Evolutionary conservation across 2,329 filamentous ascomycete species (phyloP).

Genomic region (Aulographum hederae): DNA sequence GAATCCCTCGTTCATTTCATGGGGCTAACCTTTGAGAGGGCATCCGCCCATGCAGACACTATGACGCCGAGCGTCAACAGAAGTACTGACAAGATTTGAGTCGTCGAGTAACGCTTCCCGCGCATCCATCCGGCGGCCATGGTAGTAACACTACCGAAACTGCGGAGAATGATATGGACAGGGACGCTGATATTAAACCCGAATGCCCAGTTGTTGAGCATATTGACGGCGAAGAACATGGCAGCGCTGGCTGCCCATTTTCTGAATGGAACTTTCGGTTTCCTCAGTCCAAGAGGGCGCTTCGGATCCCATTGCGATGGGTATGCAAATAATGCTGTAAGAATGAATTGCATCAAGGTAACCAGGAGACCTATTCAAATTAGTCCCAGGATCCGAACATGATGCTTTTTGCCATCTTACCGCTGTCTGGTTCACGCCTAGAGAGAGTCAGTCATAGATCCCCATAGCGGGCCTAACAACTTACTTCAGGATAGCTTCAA

Average conservation of each 20-base stretch:
- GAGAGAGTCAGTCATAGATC: conserved; percentile 7
- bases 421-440: conserved; percentile 69
- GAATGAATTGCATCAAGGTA: conserved; percentile 30
- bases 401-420: conserved; percentile 24
- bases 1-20: neutral
- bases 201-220: conserved; percentile 95
- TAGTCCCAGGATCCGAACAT: neutral
- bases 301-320: conserved; percentile 28
- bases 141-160: conserved; percentile 88
- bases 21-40: conserved; percentile 68
- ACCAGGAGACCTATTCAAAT: conserved; percentile 36
- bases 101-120: conserved; percentile 64
- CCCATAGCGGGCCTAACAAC: conserved; percentile 14
- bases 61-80: conserved; percentile 76
- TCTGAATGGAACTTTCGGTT: conserved; percentile 62
- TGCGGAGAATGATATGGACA: conserved; percentile 89
- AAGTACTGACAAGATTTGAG: conserved; percentile 66
- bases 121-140: conserved; percentile 79
- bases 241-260: conserved; percentile 81
- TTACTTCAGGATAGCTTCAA: conserved; percentile 90
- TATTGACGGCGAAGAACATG: conserved; percentile 84
- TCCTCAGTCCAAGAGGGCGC: conserved; percentile 53
- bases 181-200: conserved; percentile 93
- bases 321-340: conserved; percentile 43
- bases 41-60: conserved; percentile 76